Evolutionary conservation across 2,329 filamentous ascomycete genomes (phyloP), one percentile per base, ranked within the genome.

Genomic region (Cytospora piceicola): DNA sequence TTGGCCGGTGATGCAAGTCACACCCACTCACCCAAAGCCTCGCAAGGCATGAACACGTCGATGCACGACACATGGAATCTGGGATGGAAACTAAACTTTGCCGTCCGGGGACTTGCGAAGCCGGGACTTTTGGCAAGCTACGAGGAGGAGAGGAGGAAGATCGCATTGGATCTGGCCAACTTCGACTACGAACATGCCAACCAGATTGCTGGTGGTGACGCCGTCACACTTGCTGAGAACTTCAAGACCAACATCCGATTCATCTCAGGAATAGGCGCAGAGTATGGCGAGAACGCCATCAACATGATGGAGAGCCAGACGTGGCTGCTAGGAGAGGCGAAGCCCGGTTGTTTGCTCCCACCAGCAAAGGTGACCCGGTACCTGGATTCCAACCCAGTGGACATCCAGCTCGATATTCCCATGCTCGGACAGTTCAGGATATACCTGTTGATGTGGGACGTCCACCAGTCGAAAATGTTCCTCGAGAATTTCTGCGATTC

Each of bases 331-430:
- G 82, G 83, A 49, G 80, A 83, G 30, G 82, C 82, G 56, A 81
- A 80, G 67, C 83, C 83, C 4, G 84, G 84, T 9, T 85, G 82
- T 58, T 78, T 85, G 27, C 80, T 91, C 30, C 84, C 88, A 3
- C 90, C 90, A 2, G 88, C 88, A 51, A 90, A 87, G 75, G 90
- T 89, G 22, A 90, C 89, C 0, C 84, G 91, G 32, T 93, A 90
- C 73, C 85, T 93, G 60, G 91, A 94, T 75, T 88, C 90, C 4
- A 94, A 93, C 71, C 90, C 90, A 0, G 86, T 94, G 52, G 88
- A 93, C 70, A 79, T 93, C 32, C 90, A 94, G 73, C 85, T 92
- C 7, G 91, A 93, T 72, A 91, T 93, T 54, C 91, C 91, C 1
- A 85, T 92, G 76, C 80, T 93, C 7, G 88, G 90, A 30, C 91